phyloP scores from a whole-genome alignment of 176 grass and related monocot species.

The Juncus inflexus region DNA sequence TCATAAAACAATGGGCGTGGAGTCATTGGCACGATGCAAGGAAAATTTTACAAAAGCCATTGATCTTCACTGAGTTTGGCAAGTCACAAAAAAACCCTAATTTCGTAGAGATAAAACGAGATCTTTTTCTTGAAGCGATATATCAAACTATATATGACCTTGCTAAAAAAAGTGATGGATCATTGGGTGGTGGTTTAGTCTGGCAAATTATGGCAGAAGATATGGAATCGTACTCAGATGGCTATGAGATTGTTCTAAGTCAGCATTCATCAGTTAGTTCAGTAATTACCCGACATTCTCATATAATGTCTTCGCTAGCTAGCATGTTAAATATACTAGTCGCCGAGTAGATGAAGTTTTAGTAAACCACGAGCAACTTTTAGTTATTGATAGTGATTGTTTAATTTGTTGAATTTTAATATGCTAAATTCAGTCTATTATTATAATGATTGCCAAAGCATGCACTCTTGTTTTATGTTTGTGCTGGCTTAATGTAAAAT shows the following conservation, averaged over 20 bases:
- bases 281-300: slow-evolving; percentile 16
- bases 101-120: slow-evolving; percentile 8
- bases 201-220: slow-evolving; percentile 32
- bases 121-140: not conserved
- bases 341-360: too few relatives aligned
- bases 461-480: too few relatives aligned
- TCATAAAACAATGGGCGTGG: slow-evolving; percentile 25
- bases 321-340: not conserved
- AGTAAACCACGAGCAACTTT: too few relatives aligned
- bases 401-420: too few relatives aligned
- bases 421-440: too few relatives aligned
- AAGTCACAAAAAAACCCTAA: slow-evolving; percentile 25
- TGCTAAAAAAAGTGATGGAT: slow-evolving; percentile 12
- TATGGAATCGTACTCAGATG: slow-evolving; percentile 28
- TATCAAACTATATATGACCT: slow-evolving; percentile 16
- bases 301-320: slow-evolving; percentile 7
- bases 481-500: too few relatives aligned
- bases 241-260: slow-evolving; percentile 32
- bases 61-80: slow-evolving; percentile 34
- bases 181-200: slow-evolving; percentile 24
- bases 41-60: slow-evolving; percentile 20
- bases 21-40: slow-evolving; percentile 25
- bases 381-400: too few relatives aligned
- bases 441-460: too few relatives aligned
- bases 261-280: not conserved